A percentile compares a stretch with the other conserved stretches of the same genome.
Conservation (phyloP, 768 basidiomycete genomes). For the Gymnopilus junonius region DNA sequence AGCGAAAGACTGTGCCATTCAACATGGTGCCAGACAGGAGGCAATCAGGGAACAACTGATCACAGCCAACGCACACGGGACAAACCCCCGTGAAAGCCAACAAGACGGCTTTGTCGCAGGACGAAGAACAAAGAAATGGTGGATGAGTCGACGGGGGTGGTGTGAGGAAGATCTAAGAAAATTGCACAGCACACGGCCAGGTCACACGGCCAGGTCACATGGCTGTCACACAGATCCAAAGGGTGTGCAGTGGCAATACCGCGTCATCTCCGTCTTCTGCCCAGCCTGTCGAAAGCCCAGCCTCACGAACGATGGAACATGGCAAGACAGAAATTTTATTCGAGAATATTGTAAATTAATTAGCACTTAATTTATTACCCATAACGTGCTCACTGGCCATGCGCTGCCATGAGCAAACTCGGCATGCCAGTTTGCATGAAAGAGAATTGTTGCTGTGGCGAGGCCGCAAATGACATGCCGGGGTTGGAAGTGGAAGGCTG, state of each 20-base stretch:
- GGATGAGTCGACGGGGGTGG: not conserved
- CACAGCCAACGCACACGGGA: not conserved
- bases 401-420: too few species aligned
- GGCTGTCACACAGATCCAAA: not conserved
- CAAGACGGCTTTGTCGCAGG: not conserved
- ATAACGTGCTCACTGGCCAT: too few species aligned
- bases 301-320: not conserved
- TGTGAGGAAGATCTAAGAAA: not conserved
- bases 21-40: not conserved
- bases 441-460: too few species aligned
- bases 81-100: not conserved
- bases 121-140: not conserved
- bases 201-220: not conserved
- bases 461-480: too few species aligned
- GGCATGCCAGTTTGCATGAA: too few species aligned
- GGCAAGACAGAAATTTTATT: not conserved
- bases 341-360: not conserved
- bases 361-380: not conserved
- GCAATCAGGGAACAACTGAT: constrained; percentile 1
- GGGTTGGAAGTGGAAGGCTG: too few species aligned
- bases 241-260: not conserved
- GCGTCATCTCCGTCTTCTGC: not conserved
- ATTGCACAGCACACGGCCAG: too few species aligned
- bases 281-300: not conserved
- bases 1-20: too few species aligned